A percentile compares a stretch with the other conserved stretches of the same genome.
Conservation (phyloP, 208 protist genomes). For the Porcisia hertigi region DNA sequence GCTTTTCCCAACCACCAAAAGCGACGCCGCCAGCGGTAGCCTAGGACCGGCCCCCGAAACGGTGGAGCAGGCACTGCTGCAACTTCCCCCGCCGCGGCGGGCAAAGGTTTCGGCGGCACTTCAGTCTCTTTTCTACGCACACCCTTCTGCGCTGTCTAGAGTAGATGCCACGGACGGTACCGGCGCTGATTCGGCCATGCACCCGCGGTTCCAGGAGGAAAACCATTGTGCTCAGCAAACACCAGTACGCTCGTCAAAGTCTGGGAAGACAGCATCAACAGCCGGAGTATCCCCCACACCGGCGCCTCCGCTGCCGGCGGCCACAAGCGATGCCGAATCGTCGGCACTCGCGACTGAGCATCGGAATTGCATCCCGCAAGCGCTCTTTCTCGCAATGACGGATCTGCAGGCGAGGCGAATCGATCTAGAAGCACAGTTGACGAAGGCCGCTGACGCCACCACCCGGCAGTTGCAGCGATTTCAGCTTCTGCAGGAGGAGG, state of each 20-base stretch:
- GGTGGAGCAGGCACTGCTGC: constrained; percentile 16
- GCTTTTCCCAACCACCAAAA: not conserved
- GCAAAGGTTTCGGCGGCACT: constrained; percentile 18
- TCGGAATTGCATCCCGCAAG: constrained; percentile 8
- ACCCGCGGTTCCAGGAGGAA: not conserved
- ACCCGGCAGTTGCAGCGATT: constrained; percentile 39
- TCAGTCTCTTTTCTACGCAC: constrained; percentile 22
- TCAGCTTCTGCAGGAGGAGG: constrained; percentile 48
- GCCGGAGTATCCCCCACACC: not conserved
- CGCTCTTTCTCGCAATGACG: constrained; percentile 14
- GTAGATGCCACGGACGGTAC: not conserved
- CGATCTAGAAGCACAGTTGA: constrained; percentile 35
- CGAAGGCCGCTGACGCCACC: constrained; percentile 8
- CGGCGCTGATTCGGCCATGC: not conserved
- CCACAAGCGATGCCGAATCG: not conserved
- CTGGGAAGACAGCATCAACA: not conserved
- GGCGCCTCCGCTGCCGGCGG: not conserved
- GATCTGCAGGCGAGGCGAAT: constrained; percentile 37
- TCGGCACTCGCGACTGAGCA: not conserved
- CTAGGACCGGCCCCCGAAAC: constrained; percentile 5
- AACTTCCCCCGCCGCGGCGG: constrained; percentile 16
- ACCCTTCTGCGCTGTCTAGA: not conserved
- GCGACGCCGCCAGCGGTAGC: not conserved
- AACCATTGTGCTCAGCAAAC: not conserved
- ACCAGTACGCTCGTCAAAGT: not conserved